Evolutionary conservation across 1,284 basidiomycete species (phyloP), one percentile per base, ranked within the genome.

Genomic region (Blastosporella zonata): DNA sequence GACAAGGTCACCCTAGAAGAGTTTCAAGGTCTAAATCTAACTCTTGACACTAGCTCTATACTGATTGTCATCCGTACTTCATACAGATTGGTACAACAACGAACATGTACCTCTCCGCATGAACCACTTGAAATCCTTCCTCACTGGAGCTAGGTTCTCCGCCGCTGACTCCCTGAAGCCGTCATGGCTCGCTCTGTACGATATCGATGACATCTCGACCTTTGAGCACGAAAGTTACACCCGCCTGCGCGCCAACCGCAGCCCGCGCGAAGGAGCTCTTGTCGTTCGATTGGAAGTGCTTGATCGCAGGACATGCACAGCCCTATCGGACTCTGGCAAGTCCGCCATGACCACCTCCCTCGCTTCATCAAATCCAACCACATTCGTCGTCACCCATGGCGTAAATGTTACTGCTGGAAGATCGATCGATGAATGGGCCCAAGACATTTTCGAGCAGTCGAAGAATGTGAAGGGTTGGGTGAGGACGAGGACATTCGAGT

Each of bases 61-160:
- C 4, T 2, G 38, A n/a, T 23, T 40, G 36, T 31, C 37, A 7
- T 38, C 41, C 13, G 9, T 25, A 9, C 28, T 13, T n/a, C n/a
- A 2, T 42, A 17, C 45, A 72, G 78, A 81, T 57, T 84, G 82
- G 82, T 83, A 82, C 65, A 71, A 83, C 59, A 78, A 79, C 57
- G 81, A 83, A 63, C 81, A 83, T 58, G 73, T 83, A 33, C 81
- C 81, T 0, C 67, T 81, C 1, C 77, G 81, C 21, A 66, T 81
- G 48, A 70, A 76, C 49, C 62, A 69, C 46, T 68, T 80, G 15
- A 66, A 71, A 13, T 70, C 73, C 2, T 81, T 84, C 66, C 68
- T 71, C 25, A 74, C 71, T 15, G 79, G 77, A 13, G 73, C 77
- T 8, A 72, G 82, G 25, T 78, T 74, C 61, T 62, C 64, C 3